phyloP scores from a whole-genome alignment of 1,139 yeast genomes.

The Candida dubliniensis region DNA sequence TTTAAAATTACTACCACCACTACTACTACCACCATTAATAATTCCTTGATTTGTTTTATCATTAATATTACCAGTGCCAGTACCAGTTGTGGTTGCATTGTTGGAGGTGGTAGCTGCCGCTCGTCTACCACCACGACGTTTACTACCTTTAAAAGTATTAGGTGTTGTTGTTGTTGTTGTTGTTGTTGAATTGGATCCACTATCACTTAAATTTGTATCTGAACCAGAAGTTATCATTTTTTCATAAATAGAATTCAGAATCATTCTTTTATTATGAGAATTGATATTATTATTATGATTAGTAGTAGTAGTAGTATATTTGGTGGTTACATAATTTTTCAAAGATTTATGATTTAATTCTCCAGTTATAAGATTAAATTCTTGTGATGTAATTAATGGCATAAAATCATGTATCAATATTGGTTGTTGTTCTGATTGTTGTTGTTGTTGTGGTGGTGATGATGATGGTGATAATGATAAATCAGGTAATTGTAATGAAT shows the following conservation, averaged over 20 bases:
- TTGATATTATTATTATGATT: slow-evolving; percentile 28
- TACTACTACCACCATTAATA: slow-evolving; percentile 7
- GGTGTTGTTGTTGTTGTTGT: slow-evolving; percentile 12
- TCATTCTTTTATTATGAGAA: slow-evolving; percentile 37
- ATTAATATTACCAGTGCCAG: too few relatives aligned
- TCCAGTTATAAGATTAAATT: slow-evolving; percentile 44
- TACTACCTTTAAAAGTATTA: background rate
- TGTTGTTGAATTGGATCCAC: slow-evolving; percentile 12
- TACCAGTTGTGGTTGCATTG: too few relatives aligned
- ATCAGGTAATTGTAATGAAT: background rate
- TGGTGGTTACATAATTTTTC: slow-evolving; percentile 19
- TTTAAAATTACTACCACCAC: slow-evolving; percentile 6
- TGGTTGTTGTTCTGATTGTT: background rate
- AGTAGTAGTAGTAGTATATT: slow-evolving; percentile 15
- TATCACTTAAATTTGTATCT: slow-evolving; percentile 31
- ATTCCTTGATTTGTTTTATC: background rate
- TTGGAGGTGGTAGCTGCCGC: slow-evolving; percentile 1
- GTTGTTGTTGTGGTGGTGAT: background rate
- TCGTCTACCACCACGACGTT: slow-evolving; percentile 10
- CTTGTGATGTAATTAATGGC: slow-evolving; percentile 41
- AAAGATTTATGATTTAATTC: slow-evolving; percentile 30
- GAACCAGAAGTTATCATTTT: slow-evolving; percentile 41
- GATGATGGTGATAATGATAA: background rate
- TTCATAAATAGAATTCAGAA: slow-evolving; percentile 43
- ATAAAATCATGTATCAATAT: slow-evolving; percentile 41